A percentile compares a stretch with the other conserved stretches of the same genome.
Evolutionary conservation across 2,329 filamentous ascomycete species (phyloP).

Genomic region (Colletotrichum sojae): DNA sequence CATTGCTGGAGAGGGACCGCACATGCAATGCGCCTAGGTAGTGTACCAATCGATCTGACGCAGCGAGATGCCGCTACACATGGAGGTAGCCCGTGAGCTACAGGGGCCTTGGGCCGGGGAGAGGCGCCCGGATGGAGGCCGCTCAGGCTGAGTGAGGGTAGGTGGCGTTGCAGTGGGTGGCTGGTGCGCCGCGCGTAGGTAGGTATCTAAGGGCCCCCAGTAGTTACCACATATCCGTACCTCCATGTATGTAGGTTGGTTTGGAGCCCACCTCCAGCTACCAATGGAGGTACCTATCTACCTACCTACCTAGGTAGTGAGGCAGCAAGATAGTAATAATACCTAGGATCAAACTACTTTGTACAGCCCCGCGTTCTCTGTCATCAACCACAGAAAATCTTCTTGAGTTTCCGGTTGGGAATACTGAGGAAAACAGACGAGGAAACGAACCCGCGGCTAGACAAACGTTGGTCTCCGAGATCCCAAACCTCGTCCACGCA

Average conservation of each 20-base stretch:
- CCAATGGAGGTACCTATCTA: neutral
- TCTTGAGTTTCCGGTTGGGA: too few relatives aligned
- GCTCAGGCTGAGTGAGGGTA: neutral
- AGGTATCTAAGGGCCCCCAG: neutral
- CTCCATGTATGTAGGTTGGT: too few relatives aligned
- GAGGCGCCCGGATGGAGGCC: neutral
- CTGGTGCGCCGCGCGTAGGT: conserved; percentile 23
- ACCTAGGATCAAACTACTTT: conserved; percentile 4
- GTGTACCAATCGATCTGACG: neutral
- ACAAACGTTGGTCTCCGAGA: too few relatives aligned
- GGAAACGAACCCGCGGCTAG: conserved; percentile 20
- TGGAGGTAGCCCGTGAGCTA: too few relatives aligned
- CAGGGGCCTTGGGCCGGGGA: too few relatives aligned
- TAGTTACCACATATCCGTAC: too few relatives aligned
- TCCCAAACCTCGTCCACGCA: too few relatives aligned
- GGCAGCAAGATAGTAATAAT: too few relatives aligned
- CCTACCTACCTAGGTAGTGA: neutral
- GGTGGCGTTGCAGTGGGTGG: conserved; percentile 29
- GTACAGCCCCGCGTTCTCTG: too few relatives aligned
- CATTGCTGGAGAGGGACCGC: conserved; percentile 29
- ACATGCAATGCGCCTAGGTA: conserved; percentile 9
- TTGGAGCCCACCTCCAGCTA: too few relatives aligned
- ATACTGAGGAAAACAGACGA: neutral
- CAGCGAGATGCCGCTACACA: too few relatives aligned
- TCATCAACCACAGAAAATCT: too few relatives aligned